A percentile compares a stretch with the other conserved stretches of the same genome.
Conservation (phyloP, 257 asterid genomes). For the Solanum pimpinellifolium region DNA sequence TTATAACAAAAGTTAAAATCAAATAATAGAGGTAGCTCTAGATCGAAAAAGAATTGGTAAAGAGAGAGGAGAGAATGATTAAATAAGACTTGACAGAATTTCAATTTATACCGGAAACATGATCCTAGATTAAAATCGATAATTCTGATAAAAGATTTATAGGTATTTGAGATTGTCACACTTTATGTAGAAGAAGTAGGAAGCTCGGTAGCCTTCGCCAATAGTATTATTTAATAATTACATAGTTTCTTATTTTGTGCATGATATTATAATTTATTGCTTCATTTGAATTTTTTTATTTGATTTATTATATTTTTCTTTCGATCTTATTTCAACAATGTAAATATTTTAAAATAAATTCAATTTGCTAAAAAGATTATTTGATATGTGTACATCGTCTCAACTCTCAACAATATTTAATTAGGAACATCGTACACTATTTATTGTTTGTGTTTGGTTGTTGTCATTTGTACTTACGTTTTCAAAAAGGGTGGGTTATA, state of each 20-base stretch:
- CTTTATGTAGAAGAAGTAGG: not conserved
- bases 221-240: not conserved
- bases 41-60: not conserved
- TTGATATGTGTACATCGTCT: not conserved
- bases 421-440: not conserved
- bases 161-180: not conserved
- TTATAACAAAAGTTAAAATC: not conserved
- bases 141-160: not conserved
- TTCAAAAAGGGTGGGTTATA: not conserved
- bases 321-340: not conserved
- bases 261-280: not conserved
- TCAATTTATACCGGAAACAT: not conserved
- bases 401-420: not conserved
- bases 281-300: not conserved
- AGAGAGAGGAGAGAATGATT: not conserved
- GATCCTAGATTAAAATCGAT: not conserved
- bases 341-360: not conserved
- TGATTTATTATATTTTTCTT: not conserved
- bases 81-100: not conserved
- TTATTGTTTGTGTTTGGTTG: not conserved
- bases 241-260: not conserved
- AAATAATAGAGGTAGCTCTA: fast-evolving
- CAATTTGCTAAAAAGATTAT: not conserved
- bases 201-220: not conserved
- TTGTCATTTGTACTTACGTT: not conserved